These are phyloP conservation scores for Penicillium occitanis DNA, from an alignment of 2,329 filamentous ascomycete species.

Conservation along the genomic window DNA sequence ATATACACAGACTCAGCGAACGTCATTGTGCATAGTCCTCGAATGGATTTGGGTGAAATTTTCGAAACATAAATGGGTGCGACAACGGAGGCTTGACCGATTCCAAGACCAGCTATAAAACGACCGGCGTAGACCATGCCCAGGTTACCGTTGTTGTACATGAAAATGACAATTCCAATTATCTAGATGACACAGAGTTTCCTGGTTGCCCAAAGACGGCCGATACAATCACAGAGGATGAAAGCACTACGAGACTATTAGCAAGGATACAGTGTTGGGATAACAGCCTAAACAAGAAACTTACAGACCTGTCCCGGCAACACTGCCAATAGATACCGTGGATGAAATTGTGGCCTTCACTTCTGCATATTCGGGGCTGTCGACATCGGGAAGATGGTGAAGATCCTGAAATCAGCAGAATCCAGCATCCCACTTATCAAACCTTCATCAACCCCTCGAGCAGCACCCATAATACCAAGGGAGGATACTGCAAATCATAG, in stretches of 20 bases:
- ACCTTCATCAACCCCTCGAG: constrained; percentile 71
- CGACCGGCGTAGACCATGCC: constrained; percentile 63
- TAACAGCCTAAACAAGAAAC: constrained; percentile 35
- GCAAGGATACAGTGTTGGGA: background rate
- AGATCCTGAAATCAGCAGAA: constrained; percentile 54
- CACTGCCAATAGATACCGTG: constrained; percentile 74
- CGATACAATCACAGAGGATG: constrained; percentile 59
- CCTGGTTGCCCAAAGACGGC: constrained; percentile 62
- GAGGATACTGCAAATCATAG: constrained; percentile 71
- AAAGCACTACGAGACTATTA: constrained; percentile 55
- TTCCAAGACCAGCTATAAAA: constrained; percentile 65
- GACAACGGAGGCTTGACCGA: constrained; percentile 68
- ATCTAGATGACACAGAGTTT: constrained; percentile 60
- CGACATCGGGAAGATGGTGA: background rate
- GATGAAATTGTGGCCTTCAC: constrained; percentile 70
- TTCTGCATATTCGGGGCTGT: constrained; percentile 56
- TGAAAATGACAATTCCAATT: constrained; percentile 59
- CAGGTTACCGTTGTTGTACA: constrained; percentile 55
- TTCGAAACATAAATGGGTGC: constrained; percentile 39
- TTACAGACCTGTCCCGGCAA: constrained; percentile 50
- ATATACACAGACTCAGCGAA: constrained; percentile 69
- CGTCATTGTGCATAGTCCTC: constrained; percentile 67
- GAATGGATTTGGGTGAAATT: constrained; percentile 35
- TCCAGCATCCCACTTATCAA: constrained; percentile 68
- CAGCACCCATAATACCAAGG: constrained; percentile 69